A percentile compares a stretch with the other conserved stretches of the same genome.
Conservation (phyloP, 2,329 filamentous ascomycete species). For the Cordyceps javanica region DNA sequence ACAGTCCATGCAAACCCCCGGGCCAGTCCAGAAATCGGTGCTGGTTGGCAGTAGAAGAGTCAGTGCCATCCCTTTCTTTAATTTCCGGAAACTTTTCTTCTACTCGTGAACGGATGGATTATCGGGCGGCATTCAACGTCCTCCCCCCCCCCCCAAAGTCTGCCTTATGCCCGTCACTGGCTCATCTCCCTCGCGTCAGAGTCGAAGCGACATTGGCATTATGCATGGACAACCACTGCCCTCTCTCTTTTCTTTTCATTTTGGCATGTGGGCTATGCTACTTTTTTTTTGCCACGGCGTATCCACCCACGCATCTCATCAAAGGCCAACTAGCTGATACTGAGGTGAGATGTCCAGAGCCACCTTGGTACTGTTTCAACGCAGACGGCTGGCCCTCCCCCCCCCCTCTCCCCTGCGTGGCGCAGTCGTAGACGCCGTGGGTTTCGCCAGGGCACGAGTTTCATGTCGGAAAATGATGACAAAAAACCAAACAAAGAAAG, state of each 20-base stretch:
- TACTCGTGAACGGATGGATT: not conserved
- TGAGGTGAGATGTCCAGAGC: not conserved
- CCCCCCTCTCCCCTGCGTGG: not conserved
- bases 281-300: not conserved
- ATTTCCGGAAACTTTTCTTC: no score
- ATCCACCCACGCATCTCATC: not conserved
- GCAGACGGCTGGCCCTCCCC: not conserved
- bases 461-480: not conserved
- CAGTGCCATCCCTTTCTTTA: no score
- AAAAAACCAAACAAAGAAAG: not conserved
- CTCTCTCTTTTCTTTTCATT: not conserved
- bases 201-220: not conserved
- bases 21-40: no score
- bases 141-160: not conserved
- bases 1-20: no score
- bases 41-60: no score
- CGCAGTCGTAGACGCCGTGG: not conserved
- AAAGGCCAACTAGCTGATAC: not conserved
- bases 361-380: not conserved
- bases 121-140: not conserved
- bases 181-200: not conserved
- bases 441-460: slow-evolving; percentile 2
- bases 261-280: not conserved
- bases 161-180: not conserved
- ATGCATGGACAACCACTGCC: not conserved